These are phyloP conservation scores for Coprinopsis marcescibilis DNA, from an alignment of 768 basidiomycete genomes.

Conservation along the genomic window DNA sequence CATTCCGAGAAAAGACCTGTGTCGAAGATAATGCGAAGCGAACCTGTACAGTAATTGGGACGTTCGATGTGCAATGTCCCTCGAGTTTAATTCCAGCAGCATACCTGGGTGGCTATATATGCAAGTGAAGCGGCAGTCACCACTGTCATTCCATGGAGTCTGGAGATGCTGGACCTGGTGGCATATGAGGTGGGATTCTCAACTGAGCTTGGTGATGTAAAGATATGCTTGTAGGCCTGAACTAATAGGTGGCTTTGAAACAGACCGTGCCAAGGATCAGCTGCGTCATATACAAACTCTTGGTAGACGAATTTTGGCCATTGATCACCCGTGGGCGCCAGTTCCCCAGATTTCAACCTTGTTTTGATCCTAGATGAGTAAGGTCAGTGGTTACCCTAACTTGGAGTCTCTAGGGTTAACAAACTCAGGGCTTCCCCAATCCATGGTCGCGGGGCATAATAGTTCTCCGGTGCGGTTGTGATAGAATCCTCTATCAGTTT, in stretches of 20 bases:
- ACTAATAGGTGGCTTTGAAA: slow-evolving; percentile 19
- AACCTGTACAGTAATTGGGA: not conserved
- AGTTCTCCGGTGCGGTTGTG: slow-evolving; percentile 14
- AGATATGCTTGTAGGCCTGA: slow-evolving; percentile 24
- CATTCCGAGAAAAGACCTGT: too few relatives aligned
- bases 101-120: slow-evolving; percentile 16
- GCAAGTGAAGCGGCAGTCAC: slow-evolving; percentile 14
- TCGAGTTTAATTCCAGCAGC: not conserved
- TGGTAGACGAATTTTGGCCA: slow-evolving; percentile 21
- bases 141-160: slow-evolving; percentile 9
- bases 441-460: slow-evolving; percentile 12
- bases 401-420: slow-evolving; percentile 2
- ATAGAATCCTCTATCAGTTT: slow-evolving; percentile 11
- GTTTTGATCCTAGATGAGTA: slow-evolving; percentile 2
- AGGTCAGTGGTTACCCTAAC: not conserved
- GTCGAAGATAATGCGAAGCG: not conserved
- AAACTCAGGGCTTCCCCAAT: slow-evolving; percentile 10
- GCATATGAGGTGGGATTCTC: slow-evolving; percentile 20
- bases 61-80: too few relatives aligned
- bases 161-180: slow-evolving; percentile 19
- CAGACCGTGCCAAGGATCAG: slow-evolving; percentile 23
- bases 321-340: slow-evolving; percentile 16
- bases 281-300: slow-evolving; percentile 15
- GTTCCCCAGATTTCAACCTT: slow-evolving; percentile 12
- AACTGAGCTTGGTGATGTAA: slow-evolving; percentile 25